Conservation (phyloP, 2,329 filamentous ascomycete species). For the Mycosphaerella sp. region DNA sequence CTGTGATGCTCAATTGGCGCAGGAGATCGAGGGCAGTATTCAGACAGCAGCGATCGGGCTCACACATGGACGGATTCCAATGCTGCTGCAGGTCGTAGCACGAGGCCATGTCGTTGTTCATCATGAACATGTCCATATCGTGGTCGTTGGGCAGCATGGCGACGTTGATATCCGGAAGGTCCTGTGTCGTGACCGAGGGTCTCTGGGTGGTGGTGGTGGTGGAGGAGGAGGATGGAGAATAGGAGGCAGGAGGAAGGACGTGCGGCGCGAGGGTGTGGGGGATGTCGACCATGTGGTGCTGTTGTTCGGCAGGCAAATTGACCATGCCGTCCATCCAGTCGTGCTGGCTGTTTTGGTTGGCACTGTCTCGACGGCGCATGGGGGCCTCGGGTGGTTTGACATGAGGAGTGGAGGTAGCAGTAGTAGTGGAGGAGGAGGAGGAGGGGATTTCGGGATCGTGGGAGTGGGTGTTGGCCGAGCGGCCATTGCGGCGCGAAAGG, state of each 20-base stretch:
- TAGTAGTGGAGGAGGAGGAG: too few species aligned
- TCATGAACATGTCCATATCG: slow-evolving; percentile 2
- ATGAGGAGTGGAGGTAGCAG: not conserved
- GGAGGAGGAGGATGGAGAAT: not conserved
- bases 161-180: not conserved
- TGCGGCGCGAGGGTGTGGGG: not conserved
- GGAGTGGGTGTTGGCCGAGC: not conserved
- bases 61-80: not conserved
- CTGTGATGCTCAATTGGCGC: slow-evolving; percentile 1
- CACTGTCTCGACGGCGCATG: slow-evolving; percentile 1
- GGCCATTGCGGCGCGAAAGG: slow-evolving; percentile 1
- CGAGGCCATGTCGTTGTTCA: not conserved
- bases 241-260: not conserved
- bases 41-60: slow-evolving; percentile 2
- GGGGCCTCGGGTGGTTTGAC: not conserved
- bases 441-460: not conserved
- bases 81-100: not conserved
- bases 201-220: not conserved
- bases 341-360: not conserved
- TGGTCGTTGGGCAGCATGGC: slow-evolving; percentile 1
- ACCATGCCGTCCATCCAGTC: not conserved
- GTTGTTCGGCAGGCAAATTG: not conserved
- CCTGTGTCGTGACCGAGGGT: not conserved
- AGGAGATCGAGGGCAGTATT: slow-evolving; percentile 2
- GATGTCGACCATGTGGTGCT: not conserved